phyloP scores from a whole-genome alignment of 495 filamentous ascomycete genomes.

The Xylaria cubensis region DNA sequence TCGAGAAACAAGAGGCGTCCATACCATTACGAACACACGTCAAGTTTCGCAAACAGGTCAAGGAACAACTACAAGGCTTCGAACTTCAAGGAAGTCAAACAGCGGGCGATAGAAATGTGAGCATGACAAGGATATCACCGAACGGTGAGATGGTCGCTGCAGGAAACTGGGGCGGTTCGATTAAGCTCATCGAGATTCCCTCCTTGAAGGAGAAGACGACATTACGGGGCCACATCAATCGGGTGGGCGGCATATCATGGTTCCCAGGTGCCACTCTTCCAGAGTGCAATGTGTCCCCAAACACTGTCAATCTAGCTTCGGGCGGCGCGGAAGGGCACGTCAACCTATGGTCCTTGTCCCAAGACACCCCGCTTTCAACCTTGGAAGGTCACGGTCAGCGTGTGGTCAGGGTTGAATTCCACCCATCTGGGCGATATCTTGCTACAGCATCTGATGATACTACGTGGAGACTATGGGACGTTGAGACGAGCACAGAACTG shows the following conservation, averaged over 20 bases:
- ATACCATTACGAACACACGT: conserved; percentile 89
- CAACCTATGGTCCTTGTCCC: conserved; percentile 86
- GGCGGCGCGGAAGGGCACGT: conserved; percentile 90
- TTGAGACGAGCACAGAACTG: conserved; percentile 81
- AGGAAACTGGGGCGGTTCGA: conserved; percentile 88
- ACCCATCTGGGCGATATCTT: conserved; percentile 88
- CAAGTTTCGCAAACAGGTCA: conserved; percentile 86
- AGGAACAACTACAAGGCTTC: conserved; percentile 80
- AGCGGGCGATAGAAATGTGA: conserved; percentile 86
- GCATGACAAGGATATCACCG: conserved; percentile 89
- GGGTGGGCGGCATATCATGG: conserved; percentile 91
- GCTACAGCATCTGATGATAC: conserved; percentile 96
- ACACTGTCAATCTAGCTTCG: conserved; percentile 84
- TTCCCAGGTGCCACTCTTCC: conserved; percentile 81
- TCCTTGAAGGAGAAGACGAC: conserved; percentile 76
- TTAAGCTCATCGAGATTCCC: conserved; percentile 84
- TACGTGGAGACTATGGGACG: conserved; percentile 97
- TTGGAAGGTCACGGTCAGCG: conserved; percentile 85
- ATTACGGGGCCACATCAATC: conserved; percentile 81
- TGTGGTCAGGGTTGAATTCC: conserved; percentile 91
- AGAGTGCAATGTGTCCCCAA: conserved; percentile 68
- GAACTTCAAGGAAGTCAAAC: conserved; percentile 93
- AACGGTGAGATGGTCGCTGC: conserved; percentile 83
- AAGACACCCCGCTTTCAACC: conserved; percentile 82
- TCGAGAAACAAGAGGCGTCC: conserved; percentile 77